Conservation (phyloP, 2,329 filamentous ascomycete species). For the Niveomyces coronatus region DNA sequence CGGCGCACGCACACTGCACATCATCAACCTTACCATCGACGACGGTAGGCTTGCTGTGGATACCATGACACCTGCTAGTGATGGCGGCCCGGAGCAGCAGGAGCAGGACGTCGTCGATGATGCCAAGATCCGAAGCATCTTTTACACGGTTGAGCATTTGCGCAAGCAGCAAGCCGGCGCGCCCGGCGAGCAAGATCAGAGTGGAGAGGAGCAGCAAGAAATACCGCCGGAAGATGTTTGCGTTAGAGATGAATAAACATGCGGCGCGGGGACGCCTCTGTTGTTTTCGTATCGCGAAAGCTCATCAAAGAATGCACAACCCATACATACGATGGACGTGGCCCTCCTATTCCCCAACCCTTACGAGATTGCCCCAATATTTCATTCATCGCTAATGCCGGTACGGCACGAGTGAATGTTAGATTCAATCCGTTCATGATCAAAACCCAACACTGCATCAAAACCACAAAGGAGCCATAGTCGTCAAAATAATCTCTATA, state of each 20-base stretch:
- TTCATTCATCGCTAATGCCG: too few species aligned
- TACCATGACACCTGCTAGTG: constrained; percentile 17
- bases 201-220: constrained; percentile 10
- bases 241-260: too few species aligned
- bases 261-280: too few species aligned
- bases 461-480: neutral
- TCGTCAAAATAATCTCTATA: constrained; percentile 1
- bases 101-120: constrained; percentile 25
- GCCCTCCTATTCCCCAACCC: too few species aligned
- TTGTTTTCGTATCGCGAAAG: too few species aligned
- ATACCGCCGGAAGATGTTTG: too few species aligned
- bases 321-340: too few species aligned
- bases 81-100: constrained; percentile 16
- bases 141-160: constrained; percentile 37
- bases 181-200: constrained; percentile 19
- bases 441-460: constrained; percentile 1
- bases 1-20: constrained; percentile 20
- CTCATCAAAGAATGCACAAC: too few species aligned
- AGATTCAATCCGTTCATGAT: constrained; percentile 1
- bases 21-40: constrained; percentile 21
- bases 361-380: too few species aligned
- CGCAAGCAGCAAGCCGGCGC: constrained; percentile 30
- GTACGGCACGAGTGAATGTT: neutral
- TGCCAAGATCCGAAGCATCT: constrained; percentile 30
- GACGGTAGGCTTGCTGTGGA: constrained; percentile 23